phyloP scores from a whole-genome alignment of 2,329 filamentous ascomycete species.

The Dactylellina parvicollis region DNA sequence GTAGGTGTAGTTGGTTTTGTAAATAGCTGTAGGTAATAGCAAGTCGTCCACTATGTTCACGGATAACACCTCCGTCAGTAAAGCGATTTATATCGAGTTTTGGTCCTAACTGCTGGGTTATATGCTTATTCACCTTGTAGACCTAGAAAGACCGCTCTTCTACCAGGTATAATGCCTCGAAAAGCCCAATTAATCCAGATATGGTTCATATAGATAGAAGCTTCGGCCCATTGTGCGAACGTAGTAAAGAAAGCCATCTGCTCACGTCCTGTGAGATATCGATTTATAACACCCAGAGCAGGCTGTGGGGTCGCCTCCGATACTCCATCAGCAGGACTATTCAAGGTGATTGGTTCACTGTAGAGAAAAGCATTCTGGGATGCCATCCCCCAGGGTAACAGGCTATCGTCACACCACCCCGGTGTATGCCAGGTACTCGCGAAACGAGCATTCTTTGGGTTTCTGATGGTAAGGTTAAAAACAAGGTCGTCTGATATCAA shows the following conservation, averaged over 20 bases:
- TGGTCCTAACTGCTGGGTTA: neutral
- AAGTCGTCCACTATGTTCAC: constrained; percentile 52
- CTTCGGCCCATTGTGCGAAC: constrained; percentile 66
- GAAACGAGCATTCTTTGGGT: constrained; percentile 47
- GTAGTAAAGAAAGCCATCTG: constrained; percentile 72
- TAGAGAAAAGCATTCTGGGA: constrained; percentile 45
- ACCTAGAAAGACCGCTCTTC: constrained; percentile 5
- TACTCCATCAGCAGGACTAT: constrained; percentile 11
- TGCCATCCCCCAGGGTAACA: constrained; percentile 32
- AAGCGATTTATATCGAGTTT: neutral
- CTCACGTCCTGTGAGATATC: constrained; percentile 66
- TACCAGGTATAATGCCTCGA: constrained; percentile 61
- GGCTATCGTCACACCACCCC: constrained; percentile 34
- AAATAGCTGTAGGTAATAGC: constrained; percentile 57
- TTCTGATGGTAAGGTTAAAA: constrained; percentile 3
- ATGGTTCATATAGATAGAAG: constrained; percentile 46
- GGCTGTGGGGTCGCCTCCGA: constrained; percentile 4
- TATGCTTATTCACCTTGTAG: constrained; percentile 18
- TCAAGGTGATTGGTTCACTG: constrained; percentile 26
- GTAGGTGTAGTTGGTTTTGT: constrained; percentile 56
- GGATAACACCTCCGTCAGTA: constrained; percentile 60
- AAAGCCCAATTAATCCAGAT: constrained; percentile 51
- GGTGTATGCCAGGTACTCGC: constrained; percentile 38
- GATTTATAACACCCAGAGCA: constrained; percentile 70
- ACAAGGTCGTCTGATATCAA: neutral